Evolutionary conservation across 768 basidiomycete genomes (phyloP).

Genomic region (Termitomyces sp.): DNA sequence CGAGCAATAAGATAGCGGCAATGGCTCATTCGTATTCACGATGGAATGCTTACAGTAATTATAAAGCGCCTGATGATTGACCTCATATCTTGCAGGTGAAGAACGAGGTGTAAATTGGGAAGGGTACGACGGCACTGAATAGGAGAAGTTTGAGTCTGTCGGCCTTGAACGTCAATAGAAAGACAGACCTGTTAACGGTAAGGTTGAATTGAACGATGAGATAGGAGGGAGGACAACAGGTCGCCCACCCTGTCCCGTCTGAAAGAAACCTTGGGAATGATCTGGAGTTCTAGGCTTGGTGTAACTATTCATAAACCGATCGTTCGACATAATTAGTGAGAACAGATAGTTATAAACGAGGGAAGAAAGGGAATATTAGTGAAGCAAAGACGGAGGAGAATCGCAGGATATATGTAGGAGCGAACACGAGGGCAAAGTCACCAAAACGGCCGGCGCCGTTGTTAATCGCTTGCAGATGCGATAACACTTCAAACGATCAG

Average conservation of each 20-base stretch:
- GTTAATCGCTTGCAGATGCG: constrained; percentile 26
- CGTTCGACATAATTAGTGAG: constrained; percentile 71
- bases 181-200: constrained; percentile 88
- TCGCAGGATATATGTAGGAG: constrained; percentile 46
- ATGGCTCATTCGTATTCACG: constrained; percentile 12
- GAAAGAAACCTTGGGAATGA: constrained; percentile 69
- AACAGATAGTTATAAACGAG: constrained; percentile 57
- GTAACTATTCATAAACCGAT: constrained; percentile 62
- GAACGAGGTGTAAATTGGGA: constrained; percentile 61
- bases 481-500: constrained; percentile 38
- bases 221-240: constrained; percentile 85
- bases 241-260: constrained; percentile 86
- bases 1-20: constrained; percentile 32
- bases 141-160: constrained; percentile 55
- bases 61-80: constrained; percentile 47
- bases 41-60: constrained; percentile 36
- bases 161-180: constrained; percentile 47
- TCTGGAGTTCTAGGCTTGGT: constrained; percentile 69
- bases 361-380: constrained; percentile 52
- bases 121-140: constrained; percentile 59
- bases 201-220: constrained; percentile 82
- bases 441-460: no score
- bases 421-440: constrained; percentile 24
- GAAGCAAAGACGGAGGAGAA: constrained; percentile 42
- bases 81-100: constrained; percentile 57